These are phyloP conservation scores for Rachicladosporium sp. DNA, from an alignment of 2,329 filamentous ascomycete species.

Conservation along the genomic window DNA sequence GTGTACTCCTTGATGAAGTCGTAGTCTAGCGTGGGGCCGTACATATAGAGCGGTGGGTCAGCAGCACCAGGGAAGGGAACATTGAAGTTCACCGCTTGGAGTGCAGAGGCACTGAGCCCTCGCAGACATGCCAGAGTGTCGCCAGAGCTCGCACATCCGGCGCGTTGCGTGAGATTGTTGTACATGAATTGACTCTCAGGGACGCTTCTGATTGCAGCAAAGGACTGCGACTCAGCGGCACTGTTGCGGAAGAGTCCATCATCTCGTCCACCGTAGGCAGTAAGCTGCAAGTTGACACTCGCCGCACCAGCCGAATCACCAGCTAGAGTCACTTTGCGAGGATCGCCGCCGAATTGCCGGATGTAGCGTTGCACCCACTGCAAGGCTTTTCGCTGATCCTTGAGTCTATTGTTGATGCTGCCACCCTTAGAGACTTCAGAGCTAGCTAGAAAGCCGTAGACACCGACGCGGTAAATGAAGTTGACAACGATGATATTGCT, in stretches of 20 bases:
- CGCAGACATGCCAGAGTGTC: constrained; percentile 40
- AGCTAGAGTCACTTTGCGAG: constrained; percentile 54
- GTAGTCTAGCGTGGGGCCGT: constrained; percentile 38
- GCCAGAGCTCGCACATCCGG: constrained; percentile 28
- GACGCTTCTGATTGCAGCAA: constrained; percentile 35
- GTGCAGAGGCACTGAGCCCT: constrained; percentile 27
- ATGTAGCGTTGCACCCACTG: constrained; percentile 60
- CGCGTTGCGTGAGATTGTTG: constrained; percentile 36
- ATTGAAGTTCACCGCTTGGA: constrained; percentile 36
- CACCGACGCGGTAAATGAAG: constrained; percentile 65
- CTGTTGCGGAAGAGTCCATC: constrained; percentile 39
- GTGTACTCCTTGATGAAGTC: constrained; percentile 39
- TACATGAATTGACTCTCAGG: constrained; percentile 40
- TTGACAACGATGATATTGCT: constrained; percentile 55
- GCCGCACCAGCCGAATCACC: constrained; percentile 57
- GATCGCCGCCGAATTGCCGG: constrained; percentile 54
- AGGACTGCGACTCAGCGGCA: constrained; percentile 42
- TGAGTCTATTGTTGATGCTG: constrained; percentile 55
- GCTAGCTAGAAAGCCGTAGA: constrained; percentile 58
- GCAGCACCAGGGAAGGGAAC: constrained; percentile 34
- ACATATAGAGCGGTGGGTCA: constrained; percentile 36
- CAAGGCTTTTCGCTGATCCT: constrained; percentile 56
- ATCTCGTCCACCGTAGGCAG: constrained; percentile 31
- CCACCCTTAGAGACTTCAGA: constrained; percentile 38
- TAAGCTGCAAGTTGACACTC: constrained; percentile 51